Conservation (phyloP, 257 asterid species). For the Verbena officinalis region DNA sequence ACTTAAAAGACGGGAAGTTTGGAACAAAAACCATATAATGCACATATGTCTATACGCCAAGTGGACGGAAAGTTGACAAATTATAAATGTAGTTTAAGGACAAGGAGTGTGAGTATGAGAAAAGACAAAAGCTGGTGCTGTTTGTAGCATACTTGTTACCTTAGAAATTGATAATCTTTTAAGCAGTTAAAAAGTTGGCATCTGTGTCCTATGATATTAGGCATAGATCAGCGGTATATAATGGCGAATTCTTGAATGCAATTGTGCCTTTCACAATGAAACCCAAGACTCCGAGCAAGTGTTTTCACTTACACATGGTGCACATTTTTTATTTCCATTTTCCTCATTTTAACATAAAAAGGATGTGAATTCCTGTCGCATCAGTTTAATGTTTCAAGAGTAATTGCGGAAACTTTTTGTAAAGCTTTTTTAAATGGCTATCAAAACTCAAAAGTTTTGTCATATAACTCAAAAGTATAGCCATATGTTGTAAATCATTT, state of each 20-base stretch:
- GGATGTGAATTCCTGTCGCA: not conserved
- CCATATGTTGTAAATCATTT: not conserved
- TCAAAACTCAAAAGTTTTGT: not conserved
- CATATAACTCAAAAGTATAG: not conserved
- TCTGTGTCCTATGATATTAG: not conserved
- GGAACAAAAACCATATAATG: not conserved
- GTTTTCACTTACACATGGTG: not conserved
- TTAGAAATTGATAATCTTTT: not conserved
- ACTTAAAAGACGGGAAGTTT: slow-evolving; percentile 14
- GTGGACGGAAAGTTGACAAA: slow-evolving; percentile 2
- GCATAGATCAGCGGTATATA: not conserved
- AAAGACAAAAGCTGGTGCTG: not conserved
- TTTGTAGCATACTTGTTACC: not conserved
- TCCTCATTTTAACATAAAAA: not conserved
- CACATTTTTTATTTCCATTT: too few species aligned
- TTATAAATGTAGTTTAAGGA: not conserved
- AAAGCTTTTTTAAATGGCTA: not conserved
- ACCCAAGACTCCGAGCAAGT: too few species aligned
- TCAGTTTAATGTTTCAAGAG: not conserved
- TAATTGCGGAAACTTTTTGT: not conserved
- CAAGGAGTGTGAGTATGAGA: not conserved
- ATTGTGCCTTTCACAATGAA: too few species aligned
- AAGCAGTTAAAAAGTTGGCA: not conserved
- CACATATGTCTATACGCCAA: not conserved
- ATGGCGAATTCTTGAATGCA: not conserved